phyloP scores from a whole-genome alignment of 2,329 filamentous ascomycete species.

The Fusarium xyrophilum region DNA sequence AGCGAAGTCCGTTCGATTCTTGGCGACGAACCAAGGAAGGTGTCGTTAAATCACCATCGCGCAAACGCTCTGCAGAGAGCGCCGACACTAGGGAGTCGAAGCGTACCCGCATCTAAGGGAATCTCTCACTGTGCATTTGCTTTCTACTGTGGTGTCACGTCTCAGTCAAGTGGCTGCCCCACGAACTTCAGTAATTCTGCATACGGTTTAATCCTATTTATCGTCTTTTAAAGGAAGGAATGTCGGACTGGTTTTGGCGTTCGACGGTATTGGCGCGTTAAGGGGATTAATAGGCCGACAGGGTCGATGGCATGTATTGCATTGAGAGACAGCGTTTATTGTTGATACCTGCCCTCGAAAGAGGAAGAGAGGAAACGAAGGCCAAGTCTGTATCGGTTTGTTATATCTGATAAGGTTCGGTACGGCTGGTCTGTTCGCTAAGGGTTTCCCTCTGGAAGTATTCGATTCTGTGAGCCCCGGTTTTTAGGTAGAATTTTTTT shows the following conservation, averaged over 20 bases:
- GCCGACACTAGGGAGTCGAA: slow-evolving; percentile 45
- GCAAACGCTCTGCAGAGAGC: slow-evolving; percentile 52
- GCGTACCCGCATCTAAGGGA: slow-evolving; percentile 46
- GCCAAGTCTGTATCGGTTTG: slow-evolving; percentile 17
- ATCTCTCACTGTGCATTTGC: slow-evolving; percentile 1
- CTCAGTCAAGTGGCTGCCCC: slow-evolving; percentile 18
- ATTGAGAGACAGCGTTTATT: slow-evolving; percentile 22
- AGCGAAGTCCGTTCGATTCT: slow-evolving; percentile 68
- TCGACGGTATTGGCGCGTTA: slow-evolving; percentile 36
- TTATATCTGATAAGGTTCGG: slow-evolving; percentile 11
- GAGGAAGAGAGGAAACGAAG: slow-evolving; percentile 17
- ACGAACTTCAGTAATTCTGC: slow-evolving; percentile 26
- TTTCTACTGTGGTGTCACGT: slow-evolving; percentile 2
- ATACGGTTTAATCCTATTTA: slow-evolving; percentile 23
- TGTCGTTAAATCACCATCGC: slow-evolving; percentile 53
- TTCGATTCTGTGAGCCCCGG: slow-evolving; percentile 27
- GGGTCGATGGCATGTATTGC: slow-evolving; percentile 23
- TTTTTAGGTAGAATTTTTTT: slow-evolving; percentile 34
- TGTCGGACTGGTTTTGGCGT: slow-evolving; percentile 36
- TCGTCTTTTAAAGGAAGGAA: slow-evolving; percentile 32
- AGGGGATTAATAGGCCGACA: slow-evolving; percentile 14
- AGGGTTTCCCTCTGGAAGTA: slow-evolving; percentile 24
- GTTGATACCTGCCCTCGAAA: slow-evolving; percentile 20
- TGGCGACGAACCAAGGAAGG: slow-evolving; percentile 71
- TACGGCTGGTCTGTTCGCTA: slow-evolving; percentile 2